phyloP scores from a whole-genome alignment of 2,329 filamentous ascomycete species.

The Onygenales sp. region DNA sequence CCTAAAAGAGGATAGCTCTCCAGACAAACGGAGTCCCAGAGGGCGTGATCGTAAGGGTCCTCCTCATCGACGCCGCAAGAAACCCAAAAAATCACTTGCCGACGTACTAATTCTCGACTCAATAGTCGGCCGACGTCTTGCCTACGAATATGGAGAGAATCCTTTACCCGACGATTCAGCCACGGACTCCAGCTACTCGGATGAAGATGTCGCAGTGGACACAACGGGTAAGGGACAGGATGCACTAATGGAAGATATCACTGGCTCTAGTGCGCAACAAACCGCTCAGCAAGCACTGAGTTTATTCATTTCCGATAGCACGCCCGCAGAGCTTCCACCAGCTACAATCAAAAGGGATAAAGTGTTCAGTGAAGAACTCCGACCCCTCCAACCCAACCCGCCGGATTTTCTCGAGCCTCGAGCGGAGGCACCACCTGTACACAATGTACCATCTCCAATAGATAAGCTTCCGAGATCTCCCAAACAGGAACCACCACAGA shows the following conservation, averaged over 20 bases:
- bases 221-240: neutral
- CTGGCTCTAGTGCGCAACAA: neutral
- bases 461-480: constrained; percentile 1
- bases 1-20: constrained; percentile 15
- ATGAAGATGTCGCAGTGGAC: neutral
- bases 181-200: neutral
- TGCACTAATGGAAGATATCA: neutral
- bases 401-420: neutral
- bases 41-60: constrained; percentile 27
- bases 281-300: constrained; percentile 1
- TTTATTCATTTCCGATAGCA: neutral
- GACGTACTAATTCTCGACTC: constrained; percentile 59
- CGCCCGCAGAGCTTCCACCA: neutral
- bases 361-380: neutral
- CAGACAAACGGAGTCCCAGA: constrained; percentile 21
- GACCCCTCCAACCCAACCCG: neutral
- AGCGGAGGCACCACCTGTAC: neutral
- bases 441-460: neutral
- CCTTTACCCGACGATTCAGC: constrained; percentile 4
- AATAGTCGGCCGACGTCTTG: constrained; percentile 58
- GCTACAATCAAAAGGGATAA: neutral
- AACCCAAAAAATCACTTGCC: constrained; percentile 36
- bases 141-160: constrained; percentile 24
- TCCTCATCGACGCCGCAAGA: constrained; percentile 13
- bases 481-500: constrained; percentile 1